phyloP scores from a whole-genome alignment of 768 basidiomycete species.

The Tulasnella sp. region DNA sequence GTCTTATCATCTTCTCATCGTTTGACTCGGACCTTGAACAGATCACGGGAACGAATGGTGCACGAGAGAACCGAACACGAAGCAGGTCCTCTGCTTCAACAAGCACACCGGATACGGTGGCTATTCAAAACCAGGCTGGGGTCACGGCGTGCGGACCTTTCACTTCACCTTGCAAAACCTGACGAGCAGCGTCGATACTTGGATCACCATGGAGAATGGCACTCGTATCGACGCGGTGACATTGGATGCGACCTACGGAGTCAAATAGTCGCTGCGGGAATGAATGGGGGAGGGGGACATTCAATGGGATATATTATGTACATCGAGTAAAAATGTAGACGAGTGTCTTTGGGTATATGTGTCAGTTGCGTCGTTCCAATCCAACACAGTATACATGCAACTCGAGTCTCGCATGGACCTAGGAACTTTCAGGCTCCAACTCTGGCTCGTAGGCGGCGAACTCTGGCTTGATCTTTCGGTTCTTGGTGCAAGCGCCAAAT shows the following conservation, averaged over 20 bases:
- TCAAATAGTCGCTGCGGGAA: background rate
- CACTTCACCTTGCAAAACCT: constrained; percentile 44
- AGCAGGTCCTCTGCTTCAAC: constrained; percentile 62
- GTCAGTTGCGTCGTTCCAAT: no score
- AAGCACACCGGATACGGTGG: constrained; percentile 74
- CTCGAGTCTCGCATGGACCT: no score
- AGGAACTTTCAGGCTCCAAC: background rate
- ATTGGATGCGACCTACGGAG: constrained; percentile 24
- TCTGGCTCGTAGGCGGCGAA: constrained; percentile 14
- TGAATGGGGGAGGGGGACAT: no score
- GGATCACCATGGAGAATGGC: constrained; percentile 54
- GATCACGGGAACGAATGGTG: constrained; percentile 80
- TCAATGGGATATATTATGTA: no score
- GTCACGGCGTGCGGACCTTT: constrained; percentile 53
- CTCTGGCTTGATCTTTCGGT: constrained; percentile 7
- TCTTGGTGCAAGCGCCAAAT: constrained; percentile 11
- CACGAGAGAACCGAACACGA: constrained; percentile 47
- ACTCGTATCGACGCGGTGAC: constrained; percentile 43
- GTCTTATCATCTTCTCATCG: background rate
- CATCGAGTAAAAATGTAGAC: no score
- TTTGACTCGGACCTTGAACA: constrained; percentile 21
- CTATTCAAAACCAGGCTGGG: constrained; percentile 44
- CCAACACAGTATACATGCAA: no score
- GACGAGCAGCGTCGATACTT: constrained; percentile 39
- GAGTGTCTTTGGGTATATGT: no score